A percentile compares a stretch with the other conserved stretches of the same genome.
Conservation (phyloP, 2,329 filamentous ascomycete species). For the Fusarium sacchari region DNA sequence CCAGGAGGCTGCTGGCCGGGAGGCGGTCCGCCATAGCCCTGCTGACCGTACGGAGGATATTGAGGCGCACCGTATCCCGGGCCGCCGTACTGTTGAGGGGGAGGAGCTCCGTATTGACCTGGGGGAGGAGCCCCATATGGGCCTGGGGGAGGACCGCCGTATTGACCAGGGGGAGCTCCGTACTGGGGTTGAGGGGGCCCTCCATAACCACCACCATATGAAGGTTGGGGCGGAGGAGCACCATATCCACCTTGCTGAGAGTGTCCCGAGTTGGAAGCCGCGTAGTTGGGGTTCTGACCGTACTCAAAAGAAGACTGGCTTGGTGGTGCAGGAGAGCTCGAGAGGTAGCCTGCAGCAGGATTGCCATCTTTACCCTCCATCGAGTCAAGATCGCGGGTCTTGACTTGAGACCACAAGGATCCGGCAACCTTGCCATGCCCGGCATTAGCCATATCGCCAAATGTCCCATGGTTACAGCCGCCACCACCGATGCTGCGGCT, state of each 20-base stretch:
- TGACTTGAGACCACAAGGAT: constrained; percentile 70
- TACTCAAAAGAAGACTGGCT: constrained; percentile 54
- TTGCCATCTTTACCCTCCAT: constrained; percentile 62
- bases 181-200: constrained; percentile 45
- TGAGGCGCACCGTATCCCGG: constrained; percentile 37
- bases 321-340: constrained; percentile 52
- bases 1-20: constrained; percentile 39
- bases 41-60: constrained; percentile 33
- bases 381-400: constrained; percentile 65
- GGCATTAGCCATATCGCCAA: constrained; percentile 54
- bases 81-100: constrained; percentile 45
- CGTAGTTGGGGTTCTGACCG: constrained; percentile 49
- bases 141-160: constrained; percentile 43
- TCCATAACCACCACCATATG: constrained; percentile 47
- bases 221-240: constrained; percentile 48
- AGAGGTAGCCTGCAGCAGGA: constrained; percentile 50
- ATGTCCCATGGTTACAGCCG: constrained; percentile 55
- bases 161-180: constrained; percentile 43
- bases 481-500: constrained; percentile 41
- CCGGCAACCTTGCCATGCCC: constrained; percentile 68
- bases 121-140: constrained; percentile 45
- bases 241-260: constrained; percentile 39
- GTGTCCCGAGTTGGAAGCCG: constrained; percentile 35
- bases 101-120: constrained; percentile 45
- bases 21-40: constrained; percentile 35